phyloP scores from a whole-genome alignment of 371 early-diverging fungal genomes.

The Mortierella sp. region DNA sequence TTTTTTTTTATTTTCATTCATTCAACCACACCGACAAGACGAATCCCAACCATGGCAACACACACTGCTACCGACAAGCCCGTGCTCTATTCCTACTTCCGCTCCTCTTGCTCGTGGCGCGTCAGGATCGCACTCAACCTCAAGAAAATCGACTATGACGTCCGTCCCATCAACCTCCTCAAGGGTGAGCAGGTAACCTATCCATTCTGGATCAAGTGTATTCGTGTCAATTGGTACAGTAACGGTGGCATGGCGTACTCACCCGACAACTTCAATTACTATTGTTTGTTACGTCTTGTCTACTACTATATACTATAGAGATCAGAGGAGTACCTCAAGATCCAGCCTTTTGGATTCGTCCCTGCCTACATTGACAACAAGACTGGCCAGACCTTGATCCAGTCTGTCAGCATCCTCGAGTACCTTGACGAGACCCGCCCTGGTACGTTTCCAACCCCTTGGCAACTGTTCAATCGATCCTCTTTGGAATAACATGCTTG shows the following conservation, averaged over 20 bases:
- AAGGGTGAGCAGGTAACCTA: conserved; percentile 76
- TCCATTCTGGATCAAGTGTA: background rate
- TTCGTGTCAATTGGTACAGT: background rate
- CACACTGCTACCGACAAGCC: conserved; percentile 48
- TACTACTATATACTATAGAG: conserved; percentile 39
- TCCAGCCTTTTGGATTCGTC: conserved; percentile 80
- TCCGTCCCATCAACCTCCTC: conserved; percentile 73
- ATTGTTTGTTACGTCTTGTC: background rate
- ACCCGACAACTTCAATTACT: background rate
- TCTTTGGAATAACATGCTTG: background rate
- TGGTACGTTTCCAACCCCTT: conserved; percentile 56
- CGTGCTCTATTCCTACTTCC: conserved; percentile 81
- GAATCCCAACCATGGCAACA: conserved; percentile 9
- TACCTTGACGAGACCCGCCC: conserved; percentile 88
- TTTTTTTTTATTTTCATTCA: background rate
- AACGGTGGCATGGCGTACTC: background rate
- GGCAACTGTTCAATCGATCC: background rate
- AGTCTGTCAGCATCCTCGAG: conserved; percentile 89
- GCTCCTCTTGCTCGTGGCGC: conserved; percentile 84
- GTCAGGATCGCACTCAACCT: conserved; percentile 81
- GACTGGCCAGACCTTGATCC: conserved; percentile 67
- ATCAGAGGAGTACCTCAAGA: conserved; percentile 64
- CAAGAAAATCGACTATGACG: conserved; percentile 82
- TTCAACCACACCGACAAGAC: background rate
- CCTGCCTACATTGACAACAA: conserved; percentile 76